A percentile compares a stretch with the other conserved stretches of the same genome.
phyloP scores from a whole-genome alignment of 2,329 filamentous ascomycete genomes.

The Ceratocystis diversiconidia region DNA sequence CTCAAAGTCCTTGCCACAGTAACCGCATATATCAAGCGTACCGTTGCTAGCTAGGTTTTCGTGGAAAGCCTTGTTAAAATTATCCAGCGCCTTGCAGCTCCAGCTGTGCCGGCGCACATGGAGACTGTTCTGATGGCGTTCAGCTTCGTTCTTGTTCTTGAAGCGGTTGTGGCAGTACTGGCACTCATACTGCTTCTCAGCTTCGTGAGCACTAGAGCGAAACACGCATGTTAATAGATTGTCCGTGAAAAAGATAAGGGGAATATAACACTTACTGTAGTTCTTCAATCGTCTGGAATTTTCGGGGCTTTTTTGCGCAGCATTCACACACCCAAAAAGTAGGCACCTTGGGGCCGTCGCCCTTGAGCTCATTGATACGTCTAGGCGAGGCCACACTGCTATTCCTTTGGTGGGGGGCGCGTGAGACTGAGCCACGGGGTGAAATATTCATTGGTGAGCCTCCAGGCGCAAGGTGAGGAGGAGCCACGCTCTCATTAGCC shows the following conservation, averaged over 20 bases:
- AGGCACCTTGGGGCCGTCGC: slow-evolving; percentile 35
- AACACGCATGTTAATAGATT: slow-evolving; percentile 19
- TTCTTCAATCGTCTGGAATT: slow-evolving; percentile 74
- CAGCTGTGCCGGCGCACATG: slow-evolving; percentile 88
- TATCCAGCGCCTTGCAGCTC: slow-evolving; percentile 79
- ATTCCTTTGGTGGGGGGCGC: slow-evolving; percentile 32
- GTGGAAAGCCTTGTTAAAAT: slow-evolving; percentile 74
- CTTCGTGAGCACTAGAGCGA: slow-evolving; percentile 57
- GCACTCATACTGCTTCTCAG: slow-evolving; percentile 94
- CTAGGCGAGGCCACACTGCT: slow-evolving; percentile 37
- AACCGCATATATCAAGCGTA: slow-evolving; percentile 72
- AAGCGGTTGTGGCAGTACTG: slow-evolving; percentile 87
- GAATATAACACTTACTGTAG: slow-evolving; percentile 50
- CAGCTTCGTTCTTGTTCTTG: slow-evolving; percentile 98
- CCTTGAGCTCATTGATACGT: slow-evolving; percentile 38
- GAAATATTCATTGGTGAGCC: slow-evolving; percentile 33
- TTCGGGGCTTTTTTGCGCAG: slow-evolving; percentile 93
- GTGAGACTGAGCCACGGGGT: slow-evolving; percentile 33
- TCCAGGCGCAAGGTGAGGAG: slow-evolving; percentile 28
- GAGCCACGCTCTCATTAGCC: slow-evolving; percentile 34
- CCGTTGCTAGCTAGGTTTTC: slow-evolving; percentile 54
- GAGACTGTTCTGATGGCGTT: slow-evolving; percentile 88
- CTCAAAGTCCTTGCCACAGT: slow-evolving; percentile 82
- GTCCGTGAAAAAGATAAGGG: slow-evolving; percentile 9
- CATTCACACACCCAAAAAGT: slow-evolving; percentile 67